phyloP scores from a whole-genome alignment of 768 basidiomycete genomes.

The Sarcodon aspratus region DNA sequence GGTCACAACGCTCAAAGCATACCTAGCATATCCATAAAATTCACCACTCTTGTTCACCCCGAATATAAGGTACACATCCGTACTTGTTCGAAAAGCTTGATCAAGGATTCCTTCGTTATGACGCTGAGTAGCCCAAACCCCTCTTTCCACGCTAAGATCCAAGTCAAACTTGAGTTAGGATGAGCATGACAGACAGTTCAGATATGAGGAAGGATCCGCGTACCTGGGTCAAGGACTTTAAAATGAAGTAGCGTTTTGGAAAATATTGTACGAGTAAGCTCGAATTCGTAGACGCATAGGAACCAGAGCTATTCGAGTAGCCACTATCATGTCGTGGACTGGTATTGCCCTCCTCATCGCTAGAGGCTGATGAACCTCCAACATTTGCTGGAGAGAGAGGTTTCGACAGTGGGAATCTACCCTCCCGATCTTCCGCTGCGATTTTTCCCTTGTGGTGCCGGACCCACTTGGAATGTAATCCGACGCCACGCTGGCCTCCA shows the following conservation, averaged over 20 bases:
- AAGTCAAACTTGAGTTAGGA: constrained; percentile 46
- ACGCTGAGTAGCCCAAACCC: constrained; percentile 85
- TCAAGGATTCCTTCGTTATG: constrained; percentile 90
- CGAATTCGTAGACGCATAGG: constrained; percentile 75
- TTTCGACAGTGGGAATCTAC: too few relatives aligned
- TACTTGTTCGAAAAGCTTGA: constrained; percentile 85
- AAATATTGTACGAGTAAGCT: constrained; percentile 68
- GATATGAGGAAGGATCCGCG: constrained; percentile 9
- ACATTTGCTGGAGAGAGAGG: constrained; percentile 1
- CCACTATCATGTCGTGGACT: constrained; percentile 7
- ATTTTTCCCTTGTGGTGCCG: constrained; percentile 34
- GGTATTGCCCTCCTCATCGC: constrained; percentile 26
- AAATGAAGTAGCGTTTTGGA: constrained; percentile 84
- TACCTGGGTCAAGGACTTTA: constrained; percentile 80
- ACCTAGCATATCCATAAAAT: constrained; percentile 90
- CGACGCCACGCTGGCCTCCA: constrained; percentile 79
- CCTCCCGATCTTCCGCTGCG: too few relatives aligned
- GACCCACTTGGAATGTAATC: constrained; percentile 79
- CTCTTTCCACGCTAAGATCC: constrained; percentile 66
- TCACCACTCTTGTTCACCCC: constrained; percentile 91
- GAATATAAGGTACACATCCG: constrained; percentile 83
- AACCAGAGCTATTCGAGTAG: constrained; percentile 49
- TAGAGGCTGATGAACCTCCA: constrained; percentile 12
- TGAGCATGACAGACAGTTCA: neutral
- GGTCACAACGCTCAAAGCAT: constrained; percentile 11